phyloP scores from a whole-genome alignment of 257 asterid genomes.

The Coffea canephora region DNA sequence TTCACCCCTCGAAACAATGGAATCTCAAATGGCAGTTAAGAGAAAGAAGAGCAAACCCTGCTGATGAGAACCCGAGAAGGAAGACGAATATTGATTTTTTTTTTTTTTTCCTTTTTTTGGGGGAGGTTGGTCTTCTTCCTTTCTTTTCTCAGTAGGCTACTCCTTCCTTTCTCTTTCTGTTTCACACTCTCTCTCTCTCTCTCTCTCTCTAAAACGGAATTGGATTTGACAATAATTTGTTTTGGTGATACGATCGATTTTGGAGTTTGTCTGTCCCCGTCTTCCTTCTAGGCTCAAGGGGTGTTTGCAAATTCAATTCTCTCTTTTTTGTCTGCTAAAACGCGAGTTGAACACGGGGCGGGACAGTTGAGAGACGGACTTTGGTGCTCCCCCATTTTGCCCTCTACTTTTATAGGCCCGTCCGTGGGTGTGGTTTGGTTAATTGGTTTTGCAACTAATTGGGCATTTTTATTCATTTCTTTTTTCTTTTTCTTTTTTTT shows the following conservation, averaged over 20 bases:
- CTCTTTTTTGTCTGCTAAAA: constrained; percentile 19
- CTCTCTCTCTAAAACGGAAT: constrained; percentile 14
- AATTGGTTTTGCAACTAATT: background rate
- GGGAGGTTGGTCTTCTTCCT: constrained; percentile 17
- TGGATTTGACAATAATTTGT: background rate
- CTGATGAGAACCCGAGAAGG: constrained; percentile 2
- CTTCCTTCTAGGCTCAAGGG: background rate
- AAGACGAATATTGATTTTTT: constrained; percentile 7
- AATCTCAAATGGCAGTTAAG: constrained; percentile 8
- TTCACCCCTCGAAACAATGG: background rate
- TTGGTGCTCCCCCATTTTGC: background rate
- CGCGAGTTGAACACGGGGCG: constrained; percentile 87
- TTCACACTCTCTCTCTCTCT: constrained; percentile 16
- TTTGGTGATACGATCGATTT: background rate
- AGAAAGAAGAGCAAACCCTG: constrained; percentile 4
- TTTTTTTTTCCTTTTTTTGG: background rate
- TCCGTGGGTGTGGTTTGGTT: no score
- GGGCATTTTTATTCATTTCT: no score
- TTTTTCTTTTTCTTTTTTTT: no score
- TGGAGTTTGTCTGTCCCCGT: constrained; percentile 19
- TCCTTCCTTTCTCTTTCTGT: constrained; percentile 11
- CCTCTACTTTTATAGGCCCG: background rate
- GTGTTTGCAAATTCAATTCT: constrained; percentile 15
- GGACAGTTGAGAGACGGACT: constrained; percentile 47
- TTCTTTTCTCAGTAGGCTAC: constrained; percentile 2